Evolutionary conservation across 2,329 filamentous ascomycete species (phyloP).

Genomic region (Herpomyces periplanetae): DNA sequence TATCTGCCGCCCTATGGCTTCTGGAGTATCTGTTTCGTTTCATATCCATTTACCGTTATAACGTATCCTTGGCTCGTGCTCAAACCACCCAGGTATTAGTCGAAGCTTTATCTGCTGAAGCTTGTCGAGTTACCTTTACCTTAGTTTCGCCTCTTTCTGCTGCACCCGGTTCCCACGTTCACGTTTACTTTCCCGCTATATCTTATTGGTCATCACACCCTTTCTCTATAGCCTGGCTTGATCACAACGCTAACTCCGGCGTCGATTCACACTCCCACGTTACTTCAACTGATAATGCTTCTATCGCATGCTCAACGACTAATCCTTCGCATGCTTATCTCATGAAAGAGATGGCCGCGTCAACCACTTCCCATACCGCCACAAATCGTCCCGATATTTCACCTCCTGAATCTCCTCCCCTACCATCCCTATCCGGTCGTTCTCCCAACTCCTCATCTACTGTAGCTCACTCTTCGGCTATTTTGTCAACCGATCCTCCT

Average conservation of each 20-base stretch:
- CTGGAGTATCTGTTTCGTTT: slow-evolving; percentile 25
- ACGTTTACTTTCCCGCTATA: slow-evolving; percentile 25
- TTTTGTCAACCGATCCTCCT: slow-evolving; percentile 10
- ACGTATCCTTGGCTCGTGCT: slow-evolving; percentile 17
- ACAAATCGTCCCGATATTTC: slow-evolving; percentile 13
- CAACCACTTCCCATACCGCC: slow-evolving; percentile 10
- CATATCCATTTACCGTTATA: slow-evolving; percentile 20
- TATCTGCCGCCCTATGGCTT: slow-evolving; percentile 35
- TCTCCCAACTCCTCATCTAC: too few species aligned
- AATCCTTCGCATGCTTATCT: too few species aligned
- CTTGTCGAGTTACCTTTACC: slow-evolving; percentile 25
- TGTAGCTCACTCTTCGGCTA: too few species aligned
- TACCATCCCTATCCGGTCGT: too few species aligned
- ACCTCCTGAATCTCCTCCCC: too few species aligned
- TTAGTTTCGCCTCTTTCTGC: slow-evolving; percentile 24
- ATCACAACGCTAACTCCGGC: slow-evolving; percentile 12
- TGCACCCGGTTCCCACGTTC: slow-evolving; percentile 29
- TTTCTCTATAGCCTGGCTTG: slow-evolving; percentile 37
- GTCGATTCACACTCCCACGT: slow-evolving; percentile 4
- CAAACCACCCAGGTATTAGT: slow-evolving; percentile 22
- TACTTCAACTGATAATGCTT: slow-evolving; percentile 7
- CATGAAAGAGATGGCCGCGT: slow-evolving; percentile 9
- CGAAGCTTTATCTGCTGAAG: slow-evolving; percentile 26
- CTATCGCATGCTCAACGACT: slow-evolving; percentile 5
- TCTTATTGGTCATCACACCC: slow-evolving; percentile 32